Evolutionary conservation across 306 rosid species (phyloP), one percentile per base, ranked within the genome.

Genomic region (Argentina anserina): DNA sequence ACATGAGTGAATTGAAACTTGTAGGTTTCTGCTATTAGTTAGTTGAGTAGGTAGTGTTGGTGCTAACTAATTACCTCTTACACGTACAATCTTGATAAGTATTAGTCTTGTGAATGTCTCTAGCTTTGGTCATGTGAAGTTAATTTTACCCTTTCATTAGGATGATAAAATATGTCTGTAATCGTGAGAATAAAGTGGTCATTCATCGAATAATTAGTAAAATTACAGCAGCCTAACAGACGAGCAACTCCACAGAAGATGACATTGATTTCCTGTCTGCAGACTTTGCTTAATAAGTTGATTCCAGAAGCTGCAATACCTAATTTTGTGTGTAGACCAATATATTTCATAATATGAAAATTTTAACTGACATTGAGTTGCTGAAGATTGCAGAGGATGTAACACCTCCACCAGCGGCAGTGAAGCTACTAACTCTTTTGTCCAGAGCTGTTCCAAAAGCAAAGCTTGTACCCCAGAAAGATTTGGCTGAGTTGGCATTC

Each of bases 341-440:
- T 39, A 6, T 73, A 20, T 15, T 68, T 76, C 8, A 33, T 7
- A 42, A 7, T 47, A 29, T 29, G 67, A 33, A 64, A 69, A 69
- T 69, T 81, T n/a, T 73, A 79, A 71, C 85, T 85, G 80, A 84
- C 80, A 73, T 77, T 87, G 49, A 78, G 66, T 82, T 77, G 74
- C 67, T 75, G 79, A 70, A 93, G 98, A 90, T 94, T 84, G 89
- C 90, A 82, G 98, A 88, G 13, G 91, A 84, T 20, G 83, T 94
- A 79, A 73, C 79, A 42, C 98, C 97, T 58, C 75, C 98, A 14
- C 82, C 81, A 3, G 83, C 85, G 31, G 84, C 85, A 74, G 68
- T 78, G 88, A 91, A 87, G 83, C 82, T 26, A 7, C 68, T 91
- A 73, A 80, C 75, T 40, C 53, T 82, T 66, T 39, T 91, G 88